Evolutionary conservation across 306 rosid genomes (phyloP), one percentile per base, ranked within the genome.

Genomic region (Fagus crenata): DNA sequence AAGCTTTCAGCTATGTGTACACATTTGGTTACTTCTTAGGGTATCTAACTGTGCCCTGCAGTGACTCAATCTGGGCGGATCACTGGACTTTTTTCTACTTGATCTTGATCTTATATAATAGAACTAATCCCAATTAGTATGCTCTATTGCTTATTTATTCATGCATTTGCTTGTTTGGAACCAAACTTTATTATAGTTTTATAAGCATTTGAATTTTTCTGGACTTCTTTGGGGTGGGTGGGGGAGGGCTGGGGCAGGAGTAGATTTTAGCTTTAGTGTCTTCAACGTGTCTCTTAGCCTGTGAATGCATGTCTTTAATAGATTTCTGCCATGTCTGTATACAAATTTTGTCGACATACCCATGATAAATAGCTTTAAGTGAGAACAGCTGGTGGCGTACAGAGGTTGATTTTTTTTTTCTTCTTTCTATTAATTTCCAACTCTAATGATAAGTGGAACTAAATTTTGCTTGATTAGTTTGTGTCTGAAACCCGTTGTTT

Each of bases 1-100:
- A 77, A 73, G 74, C 67, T 68, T 46, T 75, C 77, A 63, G 49
- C 74, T 65, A 53, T 64, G 46, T 17, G 1, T 56, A 56, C 69
- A 75, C 63, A 43, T 77, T 71, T 80, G 17, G 69, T 78, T 76
- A 74, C 17, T 15, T 77, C 33, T 18, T 56, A 32, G 68, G 63
- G 63, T 58, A 14, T 69, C 40, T 42, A 60, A 65, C 55, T 58
- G 37, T 33, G 31, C 58, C 54, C 22, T 68, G 5, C 55, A 15
- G 59, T 55, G 43, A 72, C 56, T 41, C 43, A 49, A 51, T 54
- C 58, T 61, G 28, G 41, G 53, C 67, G 73, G 77, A 75, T 73
- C 28, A 40, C 68, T 72, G 11, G 53, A 64, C 14, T 35, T 32
- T 41, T 22, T 53, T 53, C 68, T 73, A 42, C 46, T 65, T 59